Evolutionary conservation across 257 asterid genomes (phyloP).

Genomic region (Nicotiana attenuata): DNA sequence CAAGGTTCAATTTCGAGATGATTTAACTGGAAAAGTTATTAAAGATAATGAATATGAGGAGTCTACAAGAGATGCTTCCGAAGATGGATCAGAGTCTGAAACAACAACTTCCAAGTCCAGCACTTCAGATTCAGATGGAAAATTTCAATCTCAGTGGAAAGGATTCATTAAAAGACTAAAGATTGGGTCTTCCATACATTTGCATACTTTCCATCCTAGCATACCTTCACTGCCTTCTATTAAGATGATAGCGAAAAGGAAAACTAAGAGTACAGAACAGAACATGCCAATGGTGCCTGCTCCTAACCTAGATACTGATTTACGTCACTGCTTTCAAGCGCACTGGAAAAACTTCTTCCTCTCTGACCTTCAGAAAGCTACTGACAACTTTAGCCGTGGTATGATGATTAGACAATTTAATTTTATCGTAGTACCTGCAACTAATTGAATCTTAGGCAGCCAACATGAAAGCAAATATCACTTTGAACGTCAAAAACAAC

Average conservation of each 20-base stretch:
- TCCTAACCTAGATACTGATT: constrained; percentile 5
- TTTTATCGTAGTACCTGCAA: not conserved
- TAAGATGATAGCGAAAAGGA: constrained; percentile 9
- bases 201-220: constrained; percentile 16
- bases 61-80: not conserved
- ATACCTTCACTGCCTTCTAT: constrained; percentile 11
- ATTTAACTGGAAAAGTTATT: not conserved
- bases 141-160: constrained; percentile 11
- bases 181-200: not conserved
- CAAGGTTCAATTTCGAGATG: constrained; percentile 1
- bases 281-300: not conserved
- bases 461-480: not conserved
- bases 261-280: constrained; percentile 5
- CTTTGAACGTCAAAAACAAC: not conserved
- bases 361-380: constrained; percentile 11
- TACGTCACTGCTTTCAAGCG: constrained; percentile 12
- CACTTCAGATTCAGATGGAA: constrained; percentile 11
- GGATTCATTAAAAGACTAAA: constrained; percentile 15
- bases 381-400: constrained; percentile 14
- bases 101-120: constrained; percentile 1
- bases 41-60: not conserved
- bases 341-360: constrained; percentile 12
- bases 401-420: not conserved
- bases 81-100: not conserved
- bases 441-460: not conserved